Evolutionary conservation across 345 rosid genomes (phyloP), one percentile per base, ranked within the genome.

Genomic region (Sonneratia caseolaris): DNA sequence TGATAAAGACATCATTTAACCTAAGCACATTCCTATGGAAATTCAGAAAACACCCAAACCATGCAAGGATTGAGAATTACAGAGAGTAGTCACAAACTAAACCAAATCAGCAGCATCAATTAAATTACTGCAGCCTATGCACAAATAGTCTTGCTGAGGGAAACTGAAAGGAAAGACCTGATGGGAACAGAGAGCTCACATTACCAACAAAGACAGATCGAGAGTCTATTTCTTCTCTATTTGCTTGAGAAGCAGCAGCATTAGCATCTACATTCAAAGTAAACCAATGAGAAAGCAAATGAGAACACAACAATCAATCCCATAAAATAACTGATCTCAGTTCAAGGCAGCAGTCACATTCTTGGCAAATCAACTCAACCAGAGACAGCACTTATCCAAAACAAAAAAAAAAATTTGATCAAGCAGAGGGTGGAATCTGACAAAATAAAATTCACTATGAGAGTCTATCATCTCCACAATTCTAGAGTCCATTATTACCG

Each of bases 161-260:
- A 47, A 67, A 56, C 38, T 64, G 24, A 32, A 65, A 70, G 66
- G 38, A 49, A 45, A 64, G 78, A 69, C 13, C 36, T 70, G 75
- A 12, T 53, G 59, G 81, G 53, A 73, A 69, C 72, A 78, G 75
- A 73, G 43, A 66, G 76, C 95, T 87, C 81, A 87, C 95, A 83
- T 89, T 89, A 81, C 95, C 95, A 70, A 89, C 89, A 68, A 89
- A 89, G 65, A 89, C 72, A 4, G 95, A 89, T 61, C 95, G 87
- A 48, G 90, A 78, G 83, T 89, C 95, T 36, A 89, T 79, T 82
- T 89, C 95, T 79, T 89, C 91, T 73, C 77, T 82, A 75, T 76
- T 87, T 66, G 56, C 56, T 49, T 49, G 56, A 49, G 56, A 49
- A 13, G 81, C 73, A 75, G 80, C 49, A 67, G 85, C 84, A 71